phyloP scores from a whole-genome alignment of 2,329 filamentous ascomycete species.

The Penicillium sp. region DNA sequence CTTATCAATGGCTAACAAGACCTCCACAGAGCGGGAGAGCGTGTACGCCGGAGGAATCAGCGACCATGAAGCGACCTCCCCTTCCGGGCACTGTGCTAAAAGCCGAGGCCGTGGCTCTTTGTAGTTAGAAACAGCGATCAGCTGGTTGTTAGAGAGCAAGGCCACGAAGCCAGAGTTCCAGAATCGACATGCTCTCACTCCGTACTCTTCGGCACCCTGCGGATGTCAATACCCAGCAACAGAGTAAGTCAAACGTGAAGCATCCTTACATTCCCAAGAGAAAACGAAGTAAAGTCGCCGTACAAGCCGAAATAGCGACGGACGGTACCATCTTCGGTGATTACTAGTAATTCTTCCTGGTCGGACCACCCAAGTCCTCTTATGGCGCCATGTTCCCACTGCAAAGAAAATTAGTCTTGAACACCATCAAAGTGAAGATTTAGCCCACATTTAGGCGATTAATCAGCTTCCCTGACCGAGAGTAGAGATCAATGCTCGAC shows the following conservation, averaged over 20 bases:
- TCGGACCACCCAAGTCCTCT: conserved; percentile 95
- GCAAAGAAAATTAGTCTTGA: not conserved
- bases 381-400: conserved; percentile 89
- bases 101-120: conserved; percentile 86
- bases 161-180: conserved; percentile 93
- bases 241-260: not conserved
- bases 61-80: conserved; percentile 84
- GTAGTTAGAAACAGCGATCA: conserved; percentile 87
- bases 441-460: conserved; percentile 69
- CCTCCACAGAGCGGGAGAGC: conserved; percentile 90
- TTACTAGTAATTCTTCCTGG: conserved; percentile 86
- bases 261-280: conserved; percentile 71
- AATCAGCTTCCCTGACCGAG: conserved; percentile 86
- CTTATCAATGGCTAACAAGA: conserved; percentile 80
- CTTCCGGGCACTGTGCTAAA: conserved; percentile 76
- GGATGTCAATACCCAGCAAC: conserved; percentile 19
- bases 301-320: conserved; percentile 90
- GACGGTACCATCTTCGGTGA: conserved; percentile 88
- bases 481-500: conserved; percentile 92
- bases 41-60: conserved; percentile 87
- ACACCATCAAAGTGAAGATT: not conserved
- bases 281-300: conserved; percentile 93
- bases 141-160: conserved; percentile 81
- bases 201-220: conserved; percentile 80
- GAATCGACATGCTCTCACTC: conserved; percentile 88